Evolutionary conservation across 2,329 filamentous ascomycete genomes (phyloP), one percentile per base, ranked within the genome.

Genomic region (Fusarium poae): DNA sequence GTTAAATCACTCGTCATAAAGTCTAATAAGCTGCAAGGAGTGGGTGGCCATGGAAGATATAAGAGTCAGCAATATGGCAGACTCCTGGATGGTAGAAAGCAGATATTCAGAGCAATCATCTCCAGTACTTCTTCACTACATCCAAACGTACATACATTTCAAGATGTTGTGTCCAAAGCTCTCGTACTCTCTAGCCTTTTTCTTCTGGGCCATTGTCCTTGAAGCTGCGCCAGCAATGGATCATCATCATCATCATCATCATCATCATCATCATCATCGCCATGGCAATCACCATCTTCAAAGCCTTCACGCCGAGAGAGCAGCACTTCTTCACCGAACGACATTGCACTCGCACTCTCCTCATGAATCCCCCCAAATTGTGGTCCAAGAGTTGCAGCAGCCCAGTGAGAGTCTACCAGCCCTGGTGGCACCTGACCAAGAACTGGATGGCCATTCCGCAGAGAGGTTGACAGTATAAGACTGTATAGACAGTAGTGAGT

Each of bases 291-390:
- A 57, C 21, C 67, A 57, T 40, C 71, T 74, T 53, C 65, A 53
- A 48, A 32, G 30, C 11, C 25, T 68, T 30, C 70, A 75, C 43
- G 53, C 52, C 21, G 40, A 58, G 81, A 80, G 80, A 81, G 79
- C 72, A 79, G 70, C 80, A 75, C 60, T 79, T 72, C 58, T 62
- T 30, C 62, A 56, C 23, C 62, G 51, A 44, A 25, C 46, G 39
- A 73, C 50, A 29, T 53, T 64, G 4, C 42, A 62, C 21, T 35
- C 67, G 4, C 44, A 64, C 20, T 32, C 40, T 20, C 46, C 44
- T 10, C 48, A 46, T 7, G 40, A 20, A 1, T 44, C 44, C 16
- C 53, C 68, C 15, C 62, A 59, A n/a, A 32, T 58, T 18, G 27
- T 62, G 30, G 29, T 60, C 15, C 57, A 70, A 43, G 23, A 70